These are phyloP conservation scores for Lactarius evosmus DNA, from an alignment of 768 basidiomycete genomes.

Conservation along the genomic window DNA sequence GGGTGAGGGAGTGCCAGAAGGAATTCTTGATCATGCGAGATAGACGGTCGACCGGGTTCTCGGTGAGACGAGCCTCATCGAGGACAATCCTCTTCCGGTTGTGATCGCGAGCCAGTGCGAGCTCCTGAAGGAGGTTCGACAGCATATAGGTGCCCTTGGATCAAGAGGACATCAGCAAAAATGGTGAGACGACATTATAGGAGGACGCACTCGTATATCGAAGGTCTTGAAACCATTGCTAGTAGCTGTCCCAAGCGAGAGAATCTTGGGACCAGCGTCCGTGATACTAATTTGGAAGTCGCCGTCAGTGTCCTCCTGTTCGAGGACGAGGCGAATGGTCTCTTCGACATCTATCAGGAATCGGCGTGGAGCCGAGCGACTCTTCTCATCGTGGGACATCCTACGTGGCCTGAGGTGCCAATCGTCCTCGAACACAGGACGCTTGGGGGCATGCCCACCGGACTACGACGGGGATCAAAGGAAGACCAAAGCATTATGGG, in stretches of 20 bases:
- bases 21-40: conserved; percentile 97
- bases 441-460: conserved; percentile 46
- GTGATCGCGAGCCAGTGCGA: conserved; percentile 94
- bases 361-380: conserved; percentile 66
- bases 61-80: conserved; percentile 96
- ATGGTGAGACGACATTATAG: not conserved
- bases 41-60: conserved; percentile 95
- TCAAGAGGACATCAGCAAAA: conserved; percentile 21
- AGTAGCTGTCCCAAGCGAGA: conserved; percentile 93
- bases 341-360: conserved; percentile 98
- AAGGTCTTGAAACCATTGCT: conserved; percentile 98
- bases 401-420: conserved; percentile 69
- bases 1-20: conserved; percentile 97
- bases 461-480: conserved; percentile 21
- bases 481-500: not conserved
- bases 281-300: conserved; percentile 96
- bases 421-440: conserved; percentile 76
- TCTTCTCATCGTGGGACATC: conserved; percentile 92
- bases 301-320: conserved; percentile 97
- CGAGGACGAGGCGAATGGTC: conserved; percentile 92
- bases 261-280: conserved; percentile 94
- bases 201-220: conserved; percentile 74
- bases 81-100: conserved; percentile 94
- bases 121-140: conserved; percentile 97
- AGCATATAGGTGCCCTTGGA: conserved; percentile 96